These are phyloP conservation scores for Alternaria gansuensis DNA, from an alignment of 2,329 filamentous ascomycete species.

Conservation along the genomic window DNA sequence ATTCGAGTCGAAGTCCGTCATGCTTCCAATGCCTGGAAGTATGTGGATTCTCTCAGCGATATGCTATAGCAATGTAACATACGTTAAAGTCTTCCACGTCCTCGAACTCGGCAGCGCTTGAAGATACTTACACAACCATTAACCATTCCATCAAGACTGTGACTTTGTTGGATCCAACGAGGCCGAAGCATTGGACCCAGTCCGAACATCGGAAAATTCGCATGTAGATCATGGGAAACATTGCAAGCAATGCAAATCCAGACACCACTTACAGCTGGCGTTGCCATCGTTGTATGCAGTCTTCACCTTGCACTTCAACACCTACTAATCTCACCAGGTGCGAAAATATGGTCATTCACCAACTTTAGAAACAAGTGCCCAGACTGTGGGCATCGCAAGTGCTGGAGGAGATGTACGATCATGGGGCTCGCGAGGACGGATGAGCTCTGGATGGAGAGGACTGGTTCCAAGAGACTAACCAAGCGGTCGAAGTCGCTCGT, in stretches of 20 bases:
- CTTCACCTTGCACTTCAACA: accelerated
- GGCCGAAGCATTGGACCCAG: too few relatives aligned
- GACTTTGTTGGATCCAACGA: too few relatives aligned
- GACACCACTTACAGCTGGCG: constrained; percentile 9
- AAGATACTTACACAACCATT: not conserved
- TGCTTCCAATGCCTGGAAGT: not conserved
- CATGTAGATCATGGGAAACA: constrained; percentile 9
- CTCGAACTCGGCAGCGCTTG: not conserved
- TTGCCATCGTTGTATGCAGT: constrained; percentile 2
- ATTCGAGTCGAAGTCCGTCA: not conserved
- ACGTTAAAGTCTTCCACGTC: not conserved
- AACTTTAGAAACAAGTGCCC: constrained; percentile 9
- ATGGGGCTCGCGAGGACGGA: constrained; percentile 7
- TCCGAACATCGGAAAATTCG: too few relatives aligned
- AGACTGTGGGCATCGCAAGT: constrained; percentile 10
- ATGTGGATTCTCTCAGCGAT: not conserved
- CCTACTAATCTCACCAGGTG: not conserved
- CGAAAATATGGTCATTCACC: not conserved
- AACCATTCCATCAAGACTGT: not conserved
- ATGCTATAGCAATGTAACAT: not conserved
- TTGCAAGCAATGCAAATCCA: not conserved
- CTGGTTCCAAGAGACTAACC: not conserved
- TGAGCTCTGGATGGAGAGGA: constrained; percentile 12
- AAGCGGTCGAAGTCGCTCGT: not conserved
- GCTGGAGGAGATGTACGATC: constrained; percentile 12